These are phyloP conservation scores for Talaromyces islandicus DNA, from an alignment of 2,329 filamentous ascomycete species.

Conservation along the genomic window DNA sequence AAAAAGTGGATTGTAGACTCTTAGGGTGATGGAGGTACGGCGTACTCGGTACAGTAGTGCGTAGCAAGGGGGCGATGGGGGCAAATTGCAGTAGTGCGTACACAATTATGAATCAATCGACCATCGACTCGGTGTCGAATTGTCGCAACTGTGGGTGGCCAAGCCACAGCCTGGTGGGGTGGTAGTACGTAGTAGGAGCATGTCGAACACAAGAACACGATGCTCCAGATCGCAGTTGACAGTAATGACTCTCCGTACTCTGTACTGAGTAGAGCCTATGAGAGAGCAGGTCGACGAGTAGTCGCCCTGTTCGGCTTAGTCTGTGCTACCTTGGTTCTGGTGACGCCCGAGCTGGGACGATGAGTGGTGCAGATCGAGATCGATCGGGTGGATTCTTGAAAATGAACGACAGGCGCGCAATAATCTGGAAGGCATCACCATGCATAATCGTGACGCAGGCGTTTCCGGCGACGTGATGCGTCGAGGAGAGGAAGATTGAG, in stretches of 20 bases:
- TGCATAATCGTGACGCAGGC: neutral
- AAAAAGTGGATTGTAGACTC: neutral
- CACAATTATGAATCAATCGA: neutral
- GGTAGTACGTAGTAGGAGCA: neutral
- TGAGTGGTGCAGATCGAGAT: neutral
- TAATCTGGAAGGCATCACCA: neutral
- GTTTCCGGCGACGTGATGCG: neutral
- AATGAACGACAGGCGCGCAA: neutral
- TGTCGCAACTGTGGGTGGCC: neutral
- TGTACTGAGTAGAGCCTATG: neutral
- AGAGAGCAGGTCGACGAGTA: neutral
- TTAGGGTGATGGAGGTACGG: neutral
- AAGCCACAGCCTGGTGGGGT: constrained; percentile 3
- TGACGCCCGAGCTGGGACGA: neutral
- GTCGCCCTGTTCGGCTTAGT: neutral
- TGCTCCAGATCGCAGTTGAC: neutral
- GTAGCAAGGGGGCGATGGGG: constrained; percentile 4
- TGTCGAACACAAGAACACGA: neutral
- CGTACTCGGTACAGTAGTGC: neutral
- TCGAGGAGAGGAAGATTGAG: neutral
- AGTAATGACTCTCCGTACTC: no score
- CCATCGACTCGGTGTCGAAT: neutral
- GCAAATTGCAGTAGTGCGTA: no score
- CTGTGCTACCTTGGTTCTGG: neutral
- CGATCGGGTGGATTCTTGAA: neutral